These are phyloP conservation scores for Xerophyta viscosa DNA, from an alignment of 106 monocot species.

Conservation along the genomic window DNA sequence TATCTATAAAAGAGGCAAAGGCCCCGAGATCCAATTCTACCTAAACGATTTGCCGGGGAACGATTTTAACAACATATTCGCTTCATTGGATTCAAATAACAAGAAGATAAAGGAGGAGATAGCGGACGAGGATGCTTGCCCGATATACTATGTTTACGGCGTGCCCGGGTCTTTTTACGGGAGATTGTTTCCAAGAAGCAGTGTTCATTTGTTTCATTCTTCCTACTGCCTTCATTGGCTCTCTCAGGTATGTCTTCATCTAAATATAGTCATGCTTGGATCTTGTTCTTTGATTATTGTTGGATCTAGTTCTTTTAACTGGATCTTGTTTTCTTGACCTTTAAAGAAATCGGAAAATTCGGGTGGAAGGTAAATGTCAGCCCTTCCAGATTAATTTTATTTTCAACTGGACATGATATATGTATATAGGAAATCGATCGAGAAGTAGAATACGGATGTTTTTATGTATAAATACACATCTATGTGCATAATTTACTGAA, in stretches of 20 bases:
- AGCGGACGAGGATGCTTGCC: not conserved
- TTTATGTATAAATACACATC: too few species aligned
- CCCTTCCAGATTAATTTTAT: too few species aligned
- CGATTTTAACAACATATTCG: slow-evolving; percentile 33
- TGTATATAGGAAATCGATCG: too few species aligned
- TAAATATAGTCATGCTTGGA: too few species aligned
- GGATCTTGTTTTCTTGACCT: too few species aligned
- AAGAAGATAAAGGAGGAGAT: not conserved
- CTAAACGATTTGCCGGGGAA: slow-evolving; percentile 43
- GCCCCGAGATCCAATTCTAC: slow-evolving; percentile 23
- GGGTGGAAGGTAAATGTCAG: too few species aligned
- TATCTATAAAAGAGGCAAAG: not conserved
- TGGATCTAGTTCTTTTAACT: too few species aligned
- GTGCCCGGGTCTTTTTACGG: slow-evolving; percentile 39
- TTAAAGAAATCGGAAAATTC: too few species aligned
- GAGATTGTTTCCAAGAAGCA: slow-evolving; percentile 26
- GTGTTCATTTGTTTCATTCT: slow-evolving; percentile 45
- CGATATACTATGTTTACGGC: slow-evolving; percentile 9
- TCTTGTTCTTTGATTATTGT: too few species aligned
- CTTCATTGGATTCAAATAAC: not conserved
- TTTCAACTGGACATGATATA: too few species aligned
- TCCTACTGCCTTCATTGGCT: slow-evolving; percentile 35
- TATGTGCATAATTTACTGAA: too few species aligned
- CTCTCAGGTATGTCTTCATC: slow-evolving; percentile 50
- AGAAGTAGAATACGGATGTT: too few species aligned